Percentiles rank a stretch among this genome's conserved stretches.
phyloP scores from a whole-genome alignment of 2,329 filamentous ascomycete genomes.

The Xylaria sp. region DNA sequence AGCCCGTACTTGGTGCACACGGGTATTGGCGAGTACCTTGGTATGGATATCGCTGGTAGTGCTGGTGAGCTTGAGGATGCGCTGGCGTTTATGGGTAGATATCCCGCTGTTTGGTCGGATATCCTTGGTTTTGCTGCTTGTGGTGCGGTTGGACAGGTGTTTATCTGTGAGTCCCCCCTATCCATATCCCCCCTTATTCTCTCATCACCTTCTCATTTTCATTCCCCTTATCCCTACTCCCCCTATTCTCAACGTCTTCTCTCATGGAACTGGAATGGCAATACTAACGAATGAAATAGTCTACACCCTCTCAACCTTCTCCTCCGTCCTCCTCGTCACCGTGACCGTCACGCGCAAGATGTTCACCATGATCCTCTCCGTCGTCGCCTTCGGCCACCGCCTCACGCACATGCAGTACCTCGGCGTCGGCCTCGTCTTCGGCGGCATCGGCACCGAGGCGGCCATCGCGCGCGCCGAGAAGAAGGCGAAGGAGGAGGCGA shows the following conservation, averaged over 20 bases:
- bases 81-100: conserved; percentile 68
- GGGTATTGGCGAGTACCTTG: conserved; percentile 57
- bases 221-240: background rate
- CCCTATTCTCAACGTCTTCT: background rate
- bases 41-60: conserved; percentile 58
- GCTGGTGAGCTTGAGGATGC: conserved; percentile 78
- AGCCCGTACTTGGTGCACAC: conserved; percentile 75
- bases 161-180: conserved; percentile 63
- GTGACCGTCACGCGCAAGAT: conserved; percentile 98
- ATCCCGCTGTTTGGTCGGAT: conserved; percentile 80
- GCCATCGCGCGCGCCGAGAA: conserved; percentile 78
- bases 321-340: conserved; percentile 84
- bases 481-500: conserved; percentile 49
- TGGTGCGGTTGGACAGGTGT: conserved; percentile 89
- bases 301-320: conserved; percentile 90
- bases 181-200: background rate
- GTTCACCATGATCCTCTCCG: conserved; percentile 97
- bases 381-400: conserved; percentile 87
- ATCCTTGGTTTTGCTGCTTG: conserved; percentile 86
- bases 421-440: conserved; percentile 88
- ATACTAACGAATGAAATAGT: conserved; percentile 41
- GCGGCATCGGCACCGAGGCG: conserved; percentile 88
- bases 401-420: conserved; percentile 88
- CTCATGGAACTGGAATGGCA: conserved; percentile 10
- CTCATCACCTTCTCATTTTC: no score